phyloP scores from a whole-genome alignment of 306 rosid genomes.

The Mucuna pruriens region DNA sequence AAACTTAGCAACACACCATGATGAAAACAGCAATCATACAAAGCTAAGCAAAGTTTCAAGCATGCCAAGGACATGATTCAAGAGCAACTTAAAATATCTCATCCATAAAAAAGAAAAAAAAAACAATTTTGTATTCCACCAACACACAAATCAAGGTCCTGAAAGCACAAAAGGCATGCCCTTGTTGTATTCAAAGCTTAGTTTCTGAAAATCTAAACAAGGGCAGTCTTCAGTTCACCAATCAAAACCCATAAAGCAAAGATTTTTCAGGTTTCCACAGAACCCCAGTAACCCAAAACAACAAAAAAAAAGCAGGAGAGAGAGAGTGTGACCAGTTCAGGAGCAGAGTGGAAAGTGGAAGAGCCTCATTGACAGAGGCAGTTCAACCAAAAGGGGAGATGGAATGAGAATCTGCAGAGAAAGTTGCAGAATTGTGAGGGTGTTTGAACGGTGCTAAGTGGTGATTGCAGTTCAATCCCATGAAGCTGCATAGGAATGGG shows the following conservation, averaged over 20 bases:
- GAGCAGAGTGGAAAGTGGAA: slow-evolving; percentile 25
- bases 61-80: slow-evolving; percentile 22
- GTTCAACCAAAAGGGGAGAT: slow-evolving; percentile 6
- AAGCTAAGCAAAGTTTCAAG: slow-evolving; percentile 30
- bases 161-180: slow-evolving; percentile 2
- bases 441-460: slow-evolving; percentile 34
- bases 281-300: slow-evolving; percentile 33
- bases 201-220: not conserved
- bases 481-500: slow-evolving; percentile 38
- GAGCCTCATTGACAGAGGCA: slow-evolving; percentile 36
- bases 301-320: not conserved
- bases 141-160: slow-evolving; percentile 31
- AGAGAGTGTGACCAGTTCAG: slow-evolving; percentile 25
- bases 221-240: slow-evolving; percentile 13
- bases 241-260: slow-evolving; percentile 35
- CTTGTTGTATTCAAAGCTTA: not conserved
- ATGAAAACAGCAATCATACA: slow-evolving; percentile 21
- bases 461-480: slow-evolving; percentile 40
- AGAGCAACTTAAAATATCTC: slow-evolving; percentile 29
- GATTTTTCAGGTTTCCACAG: slow-evolving; percentile 22
- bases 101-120: not conserved
- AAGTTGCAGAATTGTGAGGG: slow-evolving; percentile 42
- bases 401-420: slow-evolving; percentile 39
- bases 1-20: slow-evolving; percentile 21
- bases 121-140: not conserved